Evolutionary conservation across 257 asterid species (phyloP), one percentile per base, ranked within the genome.

Genomic region (Solanum stenotomum): DNA sequence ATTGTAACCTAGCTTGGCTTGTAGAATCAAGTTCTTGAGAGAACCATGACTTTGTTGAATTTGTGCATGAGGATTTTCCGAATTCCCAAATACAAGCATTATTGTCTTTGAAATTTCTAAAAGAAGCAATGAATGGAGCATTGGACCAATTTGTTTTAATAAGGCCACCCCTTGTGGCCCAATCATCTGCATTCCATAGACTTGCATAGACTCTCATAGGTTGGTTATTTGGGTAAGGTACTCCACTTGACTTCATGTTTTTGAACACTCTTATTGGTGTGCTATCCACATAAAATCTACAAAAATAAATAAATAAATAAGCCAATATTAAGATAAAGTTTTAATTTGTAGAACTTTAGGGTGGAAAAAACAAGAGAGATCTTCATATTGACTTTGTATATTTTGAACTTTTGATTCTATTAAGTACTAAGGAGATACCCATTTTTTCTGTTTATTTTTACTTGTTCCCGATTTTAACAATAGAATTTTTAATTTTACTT

Each of bases 201-300:
- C 98, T 95, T 1, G 98, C 94, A 75, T 94, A 93, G 15, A 96
- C 89, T 82, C 95, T 93, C 98, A 95, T 96, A 0, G 98, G 95
- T 86, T 95, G 98, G 12, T 90, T 88, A 61, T 88, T 94, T 0
- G 92, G 97, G 88, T 35, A 96, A 3, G 98, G 91, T 11, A 95
- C 90, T 0, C 97, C 94, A 7, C 86, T 27, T 31, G 89, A 84
- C 81, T 93, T 95, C 46, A 91, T 76, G 70, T 95, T 95, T 89
- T 87, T 95, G 95, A 93, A 95, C 70, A 94, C 97, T 89, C 98
- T 91, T 59, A 95, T 93, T 1, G 98, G 97, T 42, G 89, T 79
- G 40, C 89, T 87, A 52, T 95, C 98, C 68, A 95, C 96, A 18
- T 89, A 94, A 89, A 94, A 93, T 70, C 98, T 95, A 44, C 3